These are phyloP conservation scores for Kalmusia sp. DNA, from an alignment of 2,329 filamentous ascomycete species.

Conservation along the genomic window DNA sequence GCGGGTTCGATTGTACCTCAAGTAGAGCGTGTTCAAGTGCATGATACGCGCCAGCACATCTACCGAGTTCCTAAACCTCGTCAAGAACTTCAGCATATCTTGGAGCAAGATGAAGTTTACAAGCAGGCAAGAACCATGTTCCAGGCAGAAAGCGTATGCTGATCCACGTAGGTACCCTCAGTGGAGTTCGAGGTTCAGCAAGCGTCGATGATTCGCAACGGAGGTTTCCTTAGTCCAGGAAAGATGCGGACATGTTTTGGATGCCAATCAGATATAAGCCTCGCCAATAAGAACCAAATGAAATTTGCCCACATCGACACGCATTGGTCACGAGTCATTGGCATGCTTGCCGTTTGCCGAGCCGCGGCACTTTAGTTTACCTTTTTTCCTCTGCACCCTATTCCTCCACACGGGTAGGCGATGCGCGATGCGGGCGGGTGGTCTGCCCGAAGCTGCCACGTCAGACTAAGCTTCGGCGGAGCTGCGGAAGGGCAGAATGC, in stretches of 20 bases:
- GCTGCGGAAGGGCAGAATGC: slow-evolving; percentile 2
- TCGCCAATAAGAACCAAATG: not conserved
- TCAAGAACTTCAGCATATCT: too few relatives aligned
- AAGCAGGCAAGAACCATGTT: too few relatives aligned
- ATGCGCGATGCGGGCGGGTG: not conserved
- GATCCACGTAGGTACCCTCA: too few relatives aligned
- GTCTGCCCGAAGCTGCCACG: slow-evolving; percentile 4
- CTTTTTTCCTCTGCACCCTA: not conserved
- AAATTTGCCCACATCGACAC: not conserved
- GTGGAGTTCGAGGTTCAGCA: too few relatives aligned
- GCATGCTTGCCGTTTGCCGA: slow-evolving; percentile 6
- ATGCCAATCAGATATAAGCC: too few relatives aligned
- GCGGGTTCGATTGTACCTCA: not conserved
- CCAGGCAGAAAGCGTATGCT: too few relatives aligned
- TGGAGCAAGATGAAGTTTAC: too few relatives aligned
- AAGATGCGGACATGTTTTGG: too few relatives aligned
- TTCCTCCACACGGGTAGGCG: too few relatives aligned
- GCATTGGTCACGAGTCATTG: not conserved
- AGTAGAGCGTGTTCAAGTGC: not conserved
- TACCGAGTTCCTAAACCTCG: too few relatives aligned
- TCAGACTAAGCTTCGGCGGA: slow-evolving; percentile 10
- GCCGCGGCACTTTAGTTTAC: not conserved
- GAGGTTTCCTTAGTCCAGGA: too few relatives aligned
- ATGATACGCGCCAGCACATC: not conserved
- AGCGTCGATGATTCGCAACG: too few relatives aligned